A percentile compares a stretch with the other conserved stretches of the same genome.
Evolutionary conservation across 179 eudicot species (phyloP).

Genomic region (Beta lomatogona): DNA sequence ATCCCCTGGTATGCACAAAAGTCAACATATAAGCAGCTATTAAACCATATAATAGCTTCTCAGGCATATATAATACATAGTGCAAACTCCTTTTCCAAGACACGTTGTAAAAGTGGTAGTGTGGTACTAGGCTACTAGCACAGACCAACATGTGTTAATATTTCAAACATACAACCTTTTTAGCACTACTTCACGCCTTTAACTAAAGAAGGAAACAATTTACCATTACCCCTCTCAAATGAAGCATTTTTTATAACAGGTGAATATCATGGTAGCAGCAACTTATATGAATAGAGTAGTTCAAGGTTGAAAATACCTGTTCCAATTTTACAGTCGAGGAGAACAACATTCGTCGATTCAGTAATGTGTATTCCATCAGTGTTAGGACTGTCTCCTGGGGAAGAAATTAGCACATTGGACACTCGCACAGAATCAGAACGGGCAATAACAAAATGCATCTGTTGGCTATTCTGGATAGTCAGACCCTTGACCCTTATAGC

Average conservation of each 20-base stretch:
- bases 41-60: background rate
- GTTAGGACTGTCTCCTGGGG: constrained; percentile 62
- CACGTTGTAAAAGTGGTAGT: too few species aligned
- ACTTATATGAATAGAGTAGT: constrained; percentile 1
- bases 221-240: background rate
- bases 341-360: constrained; percentile 66
- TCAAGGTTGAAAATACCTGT: constrained; percentile 53
- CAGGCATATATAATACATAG: background rate
- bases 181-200: background rate
- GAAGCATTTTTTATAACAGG: background rate
- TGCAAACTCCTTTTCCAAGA: background rate
- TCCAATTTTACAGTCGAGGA: constrained; percentile 57
- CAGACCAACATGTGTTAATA: background rate
- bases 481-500: constrained; percentile 44
- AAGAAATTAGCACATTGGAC: constrained; percentile 41
- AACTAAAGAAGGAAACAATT: background rate
- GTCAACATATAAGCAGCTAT: constrained; percentile 2
- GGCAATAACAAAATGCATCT: constrained; percentile 53
- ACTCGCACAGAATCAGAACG: constrained; percentile 46
- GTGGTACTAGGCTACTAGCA: background rate
- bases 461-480: constrained; percentile 56
- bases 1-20: constrained; percentile 54
- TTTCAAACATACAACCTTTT: background rate
- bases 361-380: constrained; percentile 64
- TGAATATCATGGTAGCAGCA: background rate